Conservation (phyloP, 2,329 filamentous ascomycete genomes). For the Hortaea werneckii region DNA sequence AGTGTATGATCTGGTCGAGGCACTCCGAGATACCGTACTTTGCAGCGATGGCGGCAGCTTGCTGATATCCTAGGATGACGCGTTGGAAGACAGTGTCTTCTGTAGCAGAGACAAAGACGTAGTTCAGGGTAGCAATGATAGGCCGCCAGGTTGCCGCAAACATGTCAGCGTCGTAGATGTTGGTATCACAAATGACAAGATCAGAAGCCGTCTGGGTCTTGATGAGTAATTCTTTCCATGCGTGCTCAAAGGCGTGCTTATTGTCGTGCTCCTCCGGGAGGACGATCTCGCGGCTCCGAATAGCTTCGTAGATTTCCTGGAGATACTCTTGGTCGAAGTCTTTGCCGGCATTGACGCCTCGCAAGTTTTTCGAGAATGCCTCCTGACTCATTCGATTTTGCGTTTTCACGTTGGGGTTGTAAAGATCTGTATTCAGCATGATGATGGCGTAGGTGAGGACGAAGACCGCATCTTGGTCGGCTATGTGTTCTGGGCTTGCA, state of each 20-base stretch:
- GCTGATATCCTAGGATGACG: constrained; percentile 88
- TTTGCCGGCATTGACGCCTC: constrained; percentile 75
- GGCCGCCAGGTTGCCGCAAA: constrained; percentile 94
- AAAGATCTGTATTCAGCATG: constrained; percentile 93
- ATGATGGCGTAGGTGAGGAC: constrained; percentile 93
- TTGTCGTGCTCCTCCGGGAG: constrained; percentile 95
- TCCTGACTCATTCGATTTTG: constrained; percentile 73
- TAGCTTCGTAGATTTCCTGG: constrained; percentile 78
- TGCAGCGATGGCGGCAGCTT: constrained; percentile 86
- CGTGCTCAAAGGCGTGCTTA: constrained; percentile 90
- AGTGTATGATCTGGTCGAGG: constrained; percentile 85
- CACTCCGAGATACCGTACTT: constrained; percentile 75
- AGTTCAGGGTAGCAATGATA: constrained; percentile 86
- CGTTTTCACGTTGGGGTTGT: constrained; percentile 78
- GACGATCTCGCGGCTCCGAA: constrained; percentile 89
- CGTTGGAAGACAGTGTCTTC: constrained; percentile 92
- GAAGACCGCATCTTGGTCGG: constrained; percentile 78
- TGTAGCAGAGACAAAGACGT: constrained; percentile 97
- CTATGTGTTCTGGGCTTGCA: constrained; percentile 61
- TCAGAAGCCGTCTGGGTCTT: constrained; percentile 70
- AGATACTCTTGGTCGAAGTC: constrained; percentile 80
- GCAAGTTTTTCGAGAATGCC: constrained; percentile 80
- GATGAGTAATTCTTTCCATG: constrained; percentile 86
- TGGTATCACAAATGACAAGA: constrained; percentile 74
- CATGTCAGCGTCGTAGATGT: constrained; percentile 95